Evolutionary conservation across 495 filamentous ascomycete genomes (phyloP).

Genomic region (Daldinia caldariorum): DNA sequence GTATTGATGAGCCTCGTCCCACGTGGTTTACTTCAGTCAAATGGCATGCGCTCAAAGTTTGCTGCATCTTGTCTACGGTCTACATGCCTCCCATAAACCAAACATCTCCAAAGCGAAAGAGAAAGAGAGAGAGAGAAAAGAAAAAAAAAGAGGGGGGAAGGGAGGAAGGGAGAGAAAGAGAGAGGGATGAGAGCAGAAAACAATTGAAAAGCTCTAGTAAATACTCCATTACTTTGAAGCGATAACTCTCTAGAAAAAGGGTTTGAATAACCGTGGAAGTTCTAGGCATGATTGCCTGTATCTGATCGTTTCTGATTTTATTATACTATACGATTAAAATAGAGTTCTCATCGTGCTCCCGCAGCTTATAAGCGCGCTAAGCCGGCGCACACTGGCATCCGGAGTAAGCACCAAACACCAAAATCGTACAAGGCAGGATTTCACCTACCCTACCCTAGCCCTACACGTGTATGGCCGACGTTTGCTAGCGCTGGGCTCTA

Average conservation of each 20-base stretch:
- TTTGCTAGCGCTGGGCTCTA: background rate
- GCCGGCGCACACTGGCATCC: background rate
- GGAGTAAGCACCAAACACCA: background rate
- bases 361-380: background rate
- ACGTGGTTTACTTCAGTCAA: background rate
- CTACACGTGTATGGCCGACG: background rate
- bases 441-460: background rate
- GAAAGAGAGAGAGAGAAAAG: no score
- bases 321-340: background rate
- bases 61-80: background rate
- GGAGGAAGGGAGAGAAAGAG: no score
- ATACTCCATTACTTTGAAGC: no score
- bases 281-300: no score
- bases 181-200: no score
- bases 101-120: no score
- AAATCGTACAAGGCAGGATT: background rate
- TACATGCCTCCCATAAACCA: no score
- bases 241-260: no score
- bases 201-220: no score
- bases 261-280: no score
- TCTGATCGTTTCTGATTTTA: no score
- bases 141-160: no score
- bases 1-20: background rate
- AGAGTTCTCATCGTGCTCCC: background rate
- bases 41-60: background rate